Evolutionary conservation across 23 red algal genomes (phyloP).

Genomic region (Agarophyton chilense): DNA sequence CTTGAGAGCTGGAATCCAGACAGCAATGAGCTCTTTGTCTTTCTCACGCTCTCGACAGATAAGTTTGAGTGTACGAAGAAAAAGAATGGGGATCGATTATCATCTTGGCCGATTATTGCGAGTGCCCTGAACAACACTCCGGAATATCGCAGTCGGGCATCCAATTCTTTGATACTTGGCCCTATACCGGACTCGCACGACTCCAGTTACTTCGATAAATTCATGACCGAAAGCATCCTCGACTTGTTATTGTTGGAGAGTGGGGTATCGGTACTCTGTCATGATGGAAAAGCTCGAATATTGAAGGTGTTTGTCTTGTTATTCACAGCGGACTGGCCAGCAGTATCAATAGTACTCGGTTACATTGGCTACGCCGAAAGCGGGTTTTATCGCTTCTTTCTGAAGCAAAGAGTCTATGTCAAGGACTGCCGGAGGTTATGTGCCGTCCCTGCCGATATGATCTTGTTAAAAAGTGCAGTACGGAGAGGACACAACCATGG

Average conservation of each 20-base stretch:
- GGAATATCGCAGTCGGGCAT: background rate
- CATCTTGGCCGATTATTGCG: background rate
- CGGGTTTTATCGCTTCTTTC: background rate
- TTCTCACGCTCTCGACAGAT: constrained; percentile 10
- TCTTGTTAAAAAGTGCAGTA: background rate
- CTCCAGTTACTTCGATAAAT: constrained; percentile 2
- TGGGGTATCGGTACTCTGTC: background rate
- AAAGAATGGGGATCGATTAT: background rate
- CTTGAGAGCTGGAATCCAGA: background rate
- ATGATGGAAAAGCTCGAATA: background rate
- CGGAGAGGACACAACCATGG: background rate
- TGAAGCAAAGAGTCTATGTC: background rate
- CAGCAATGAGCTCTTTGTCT: constrained; percentile 2
- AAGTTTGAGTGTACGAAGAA: background rate
- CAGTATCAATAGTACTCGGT: constrained; percentile 3
- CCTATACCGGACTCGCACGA: background rate
- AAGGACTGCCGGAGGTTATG: background rate
- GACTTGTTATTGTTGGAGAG: constrained; percentile 6
- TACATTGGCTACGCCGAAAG: background rate
- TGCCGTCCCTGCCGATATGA: background rate
- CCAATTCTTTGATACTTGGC: background rate
- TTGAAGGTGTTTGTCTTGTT: background rate
- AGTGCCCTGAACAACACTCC: background rate
- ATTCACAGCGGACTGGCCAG: constrained; percentile 21
- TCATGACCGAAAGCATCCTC: background rate